A percentile compares a stretch with the other conserved stretches of the same genome.
Conservation (phyloP, 306 rosid species). For the Comarum palustre region DNA sequence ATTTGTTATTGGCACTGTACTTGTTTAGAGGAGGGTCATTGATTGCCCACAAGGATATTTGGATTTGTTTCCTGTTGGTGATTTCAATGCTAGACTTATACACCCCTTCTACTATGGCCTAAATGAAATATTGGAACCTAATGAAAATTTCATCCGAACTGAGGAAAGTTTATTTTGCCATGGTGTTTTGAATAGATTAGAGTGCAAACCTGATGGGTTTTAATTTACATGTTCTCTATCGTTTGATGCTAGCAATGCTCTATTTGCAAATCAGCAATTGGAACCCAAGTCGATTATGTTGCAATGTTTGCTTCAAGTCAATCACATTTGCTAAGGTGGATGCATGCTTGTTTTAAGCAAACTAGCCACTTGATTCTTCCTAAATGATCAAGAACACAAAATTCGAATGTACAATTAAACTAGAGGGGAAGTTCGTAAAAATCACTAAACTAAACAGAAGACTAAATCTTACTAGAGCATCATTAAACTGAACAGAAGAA, state of each 20-base stretch:
- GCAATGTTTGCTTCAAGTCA: neutral
- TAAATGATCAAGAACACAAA: too few relatives aligned
- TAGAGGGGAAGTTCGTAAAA: neutral
- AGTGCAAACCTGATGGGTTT: neutral
- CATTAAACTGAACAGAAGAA: too few relatives aligned
- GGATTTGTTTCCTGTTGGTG: conserved; percentile 17
- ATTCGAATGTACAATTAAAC: too few relatives aligned
- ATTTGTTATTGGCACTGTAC: neutral
- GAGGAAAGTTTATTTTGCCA: neutral
- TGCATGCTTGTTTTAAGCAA: neutral
- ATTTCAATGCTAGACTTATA: neutral
- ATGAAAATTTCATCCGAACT: conserved; percentile 12
- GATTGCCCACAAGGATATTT: conserved; percentile 7
- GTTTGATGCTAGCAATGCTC: too few relatives aligned
- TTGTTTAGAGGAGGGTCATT: conserved; percentile 14
- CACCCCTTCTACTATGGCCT: neutral
- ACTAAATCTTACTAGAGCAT: neutral
- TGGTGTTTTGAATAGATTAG: neutral
- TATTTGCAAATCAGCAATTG: neutral
- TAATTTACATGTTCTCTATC: too few relatives aligned
- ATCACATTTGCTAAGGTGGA: neutral
- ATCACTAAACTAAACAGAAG: neutral
- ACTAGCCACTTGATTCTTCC: neutral
- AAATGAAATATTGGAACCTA: conserved; percentile 2
- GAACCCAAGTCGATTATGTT: neutral